phyloP scores from a whole-genome alignment of 768 basidiomycete species.

The Phaffia tasmanica region DNA sequence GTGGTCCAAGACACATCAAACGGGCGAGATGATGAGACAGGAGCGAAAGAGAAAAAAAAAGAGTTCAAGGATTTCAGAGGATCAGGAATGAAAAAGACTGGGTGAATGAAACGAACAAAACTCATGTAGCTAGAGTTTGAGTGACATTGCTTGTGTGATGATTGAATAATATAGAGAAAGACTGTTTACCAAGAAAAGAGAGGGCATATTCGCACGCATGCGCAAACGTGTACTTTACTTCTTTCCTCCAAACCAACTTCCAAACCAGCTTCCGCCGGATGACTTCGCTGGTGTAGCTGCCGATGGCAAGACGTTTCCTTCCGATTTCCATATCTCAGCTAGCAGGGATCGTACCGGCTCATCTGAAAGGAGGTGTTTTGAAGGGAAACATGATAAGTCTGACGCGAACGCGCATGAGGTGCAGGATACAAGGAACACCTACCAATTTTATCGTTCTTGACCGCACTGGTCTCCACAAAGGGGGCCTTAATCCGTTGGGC shows the following conservation, averaged over 20 bases:
- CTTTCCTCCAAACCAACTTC: conserved; percentile 23
- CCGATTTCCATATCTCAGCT: conserved; percentile 19
- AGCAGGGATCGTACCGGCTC: conserved; percentile 23
- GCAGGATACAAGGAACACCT: not conserved
- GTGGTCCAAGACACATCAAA: too few species aligned
- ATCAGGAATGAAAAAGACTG: too few species aligned
- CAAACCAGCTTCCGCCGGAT: conserved; percentile 17
- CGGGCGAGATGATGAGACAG: too few species aligned
- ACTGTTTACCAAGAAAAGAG: too few species aligned
- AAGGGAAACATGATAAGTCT: not conserved
- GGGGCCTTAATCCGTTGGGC: conserved; percentile 25
- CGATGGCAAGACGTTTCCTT: conserved; percentile 7
- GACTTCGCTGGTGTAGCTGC: conserved; percentile 5
- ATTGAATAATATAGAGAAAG: too few species aligned
- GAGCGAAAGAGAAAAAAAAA: too few species aligned
- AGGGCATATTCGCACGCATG: too few species aligned
- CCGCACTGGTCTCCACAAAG: conserved; percentile 23
- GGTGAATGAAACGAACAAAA: too few species aligned
- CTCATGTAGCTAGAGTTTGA: too few species aligned
- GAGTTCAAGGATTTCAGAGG: too few species aligned
- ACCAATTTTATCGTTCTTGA: conserved; percentile 24
- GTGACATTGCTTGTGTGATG: too few species aligned
- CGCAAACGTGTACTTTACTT: conserved; percentile 11
- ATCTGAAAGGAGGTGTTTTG: conserved; percentile 6
- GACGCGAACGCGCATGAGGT: not conserved